Evolutionary conservation across 1,284 basidiomycete genomes (phyloP), one percentile per base, ranked within the genome.

Genomic region (Naganishia liquefaciens): DNA sequence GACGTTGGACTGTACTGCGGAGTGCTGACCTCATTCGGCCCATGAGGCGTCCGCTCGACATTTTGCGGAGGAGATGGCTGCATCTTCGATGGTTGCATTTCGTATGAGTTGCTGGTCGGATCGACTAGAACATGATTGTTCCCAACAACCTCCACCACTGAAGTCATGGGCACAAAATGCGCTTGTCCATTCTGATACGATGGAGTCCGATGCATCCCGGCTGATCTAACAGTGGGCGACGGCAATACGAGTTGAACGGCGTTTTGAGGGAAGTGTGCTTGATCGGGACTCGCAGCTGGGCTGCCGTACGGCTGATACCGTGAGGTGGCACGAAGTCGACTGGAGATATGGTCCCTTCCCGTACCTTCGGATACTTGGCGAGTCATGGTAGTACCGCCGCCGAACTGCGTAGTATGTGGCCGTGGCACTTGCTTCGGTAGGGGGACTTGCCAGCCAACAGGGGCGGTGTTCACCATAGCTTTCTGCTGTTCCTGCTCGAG

Each of bases 401-500:
- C 30, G 19, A 50, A 60, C 17, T 60, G 57, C 27, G 57, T 50
- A 13, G 57, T 60, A 19, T 60, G 57, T 15, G 57, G 57, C 4
- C 57, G 46, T 30, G 43, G 33, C 5, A 28, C 40, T 21, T 46
- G 17, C 33, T 30, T 23, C 15, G 57, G 57, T 15, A 60, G 39
- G 17, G 57, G 57, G 15, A 60, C 46, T 19, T 60, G 57, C 46
- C 46, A 60, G 23, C 30, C 46, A 3, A 60, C 46, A 1, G 57
- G 57, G 17, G 57, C 57, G 21, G 57, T 60, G 40, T 60, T 47
- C n/a, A 27, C 47, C 21, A 60, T 50, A 10, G 57, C 21, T 39
- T 60, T 60, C 23, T 49, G 46, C 25, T 60, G 57, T 37, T 60
- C 57, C 33, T 60, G 57, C 37, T 60, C 57, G 25, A 60, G 57